These are phyloP conservation scores for Lagenidium giganteum DNA, from an alignment of 352 stramenopile species.

Conservation along the genomic window DNA sequence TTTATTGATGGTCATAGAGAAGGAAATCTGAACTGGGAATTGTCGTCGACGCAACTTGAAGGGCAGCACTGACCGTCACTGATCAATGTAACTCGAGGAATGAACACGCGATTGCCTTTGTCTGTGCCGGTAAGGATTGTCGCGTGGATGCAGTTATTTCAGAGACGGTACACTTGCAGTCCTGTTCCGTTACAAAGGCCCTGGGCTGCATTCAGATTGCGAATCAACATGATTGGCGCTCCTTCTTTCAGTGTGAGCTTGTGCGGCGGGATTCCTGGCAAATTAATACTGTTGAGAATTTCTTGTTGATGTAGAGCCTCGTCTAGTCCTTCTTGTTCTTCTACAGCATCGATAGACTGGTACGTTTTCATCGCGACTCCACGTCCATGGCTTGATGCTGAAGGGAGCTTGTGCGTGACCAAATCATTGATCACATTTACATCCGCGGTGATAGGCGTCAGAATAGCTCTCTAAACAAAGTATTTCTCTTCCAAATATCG, in stretches of 20 bases:
- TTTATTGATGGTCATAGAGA: constrained; percentile 20
- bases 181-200: constrained; percentile 20
- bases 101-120: constrained; percentile 4
- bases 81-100: constrained; percentile 10
- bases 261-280: constrained; percentile 23
- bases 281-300: constrained; percentile 10
- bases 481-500: background rate
- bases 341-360: background rate
- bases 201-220: constrained; percentile 20
- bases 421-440: background rate
- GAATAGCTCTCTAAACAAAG: background rate
- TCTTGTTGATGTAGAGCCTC: too few species aligned
- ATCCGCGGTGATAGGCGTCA: background rate
- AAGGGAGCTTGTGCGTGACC: background rate
- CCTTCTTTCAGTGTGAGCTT: constrained; percentile 18
- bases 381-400: background rate
- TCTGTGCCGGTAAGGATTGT: constrained; percentile 16
- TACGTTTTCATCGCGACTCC: too few species aligned
- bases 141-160: constrained; percentile 15
- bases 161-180: constrained; percentile 13
- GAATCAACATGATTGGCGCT: constrained; percentile 22
- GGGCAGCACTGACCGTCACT: background rate
- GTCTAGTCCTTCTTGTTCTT: too few species aligned
- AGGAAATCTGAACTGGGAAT: constrained; percentile 8
- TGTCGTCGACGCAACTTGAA: constrained; percentile 10